A percentile compares a stretch with the other conserved stretches of the same genome.
These are phyloP conservation scores for Populus hybrid DNA, from an alignment of 441 rosid genomes.

Conservation along the genomic window DNA sequence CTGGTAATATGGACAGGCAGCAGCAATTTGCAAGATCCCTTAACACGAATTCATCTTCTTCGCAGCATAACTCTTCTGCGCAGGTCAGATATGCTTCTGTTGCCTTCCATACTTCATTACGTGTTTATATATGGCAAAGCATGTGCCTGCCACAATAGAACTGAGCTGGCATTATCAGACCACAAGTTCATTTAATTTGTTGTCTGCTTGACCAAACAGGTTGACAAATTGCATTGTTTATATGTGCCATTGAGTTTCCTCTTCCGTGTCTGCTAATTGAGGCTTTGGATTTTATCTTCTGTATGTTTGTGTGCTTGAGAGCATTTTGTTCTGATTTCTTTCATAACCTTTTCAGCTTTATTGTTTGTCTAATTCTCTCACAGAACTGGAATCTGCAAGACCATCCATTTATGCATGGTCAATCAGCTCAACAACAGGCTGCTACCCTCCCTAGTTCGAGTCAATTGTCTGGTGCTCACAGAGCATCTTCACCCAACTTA, in stretches of 20 bases:
- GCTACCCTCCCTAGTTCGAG: conserved; percentile 22
- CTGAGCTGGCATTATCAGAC: background rate
- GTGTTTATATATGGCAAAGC: background rate
- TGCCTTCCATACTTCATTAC: background rate
- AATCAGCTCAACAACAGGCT: conserved; percentile 23
- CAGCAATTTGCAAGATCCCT: conserved; percentile 33
- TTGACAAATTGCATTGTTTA: background rate
- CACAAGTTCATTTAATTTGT: no score
- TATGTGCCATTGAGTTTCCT: background rate
- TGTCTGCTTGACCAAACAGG: background rate
- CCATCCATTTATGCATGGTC: conserved; percentile 13
- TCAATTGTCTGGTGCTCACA: conserved; percentile 19
- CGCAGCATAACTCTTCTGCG: conserved; percentile 29
- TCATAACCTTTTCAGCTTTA: background rate
- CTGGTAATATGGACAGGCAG: conserved; percentile 27
- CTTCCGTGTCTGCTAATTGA: background rate
- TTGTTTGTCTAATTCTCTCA: conserved; percentile 8
- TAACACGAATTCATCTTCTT: conserved; percentile 21
- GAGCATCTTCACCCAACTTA: conserved; percentile 27
- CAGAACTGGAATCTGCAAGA: conserved; percentile 18
- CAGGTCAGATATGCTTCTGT: conserved; percentile 35
- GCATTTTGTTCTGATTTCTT: background rate
- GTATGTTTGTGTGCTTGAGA: background rate
- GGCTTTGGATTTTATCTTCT: background rate
- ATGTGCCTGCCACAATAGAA: background rate